Percentiles rank a stretch among this genome's conserved stretches.
phyloP scores from a whole-genome alignment of 208 protist genomes.

The Leishmania martiniquensis region DNA sequence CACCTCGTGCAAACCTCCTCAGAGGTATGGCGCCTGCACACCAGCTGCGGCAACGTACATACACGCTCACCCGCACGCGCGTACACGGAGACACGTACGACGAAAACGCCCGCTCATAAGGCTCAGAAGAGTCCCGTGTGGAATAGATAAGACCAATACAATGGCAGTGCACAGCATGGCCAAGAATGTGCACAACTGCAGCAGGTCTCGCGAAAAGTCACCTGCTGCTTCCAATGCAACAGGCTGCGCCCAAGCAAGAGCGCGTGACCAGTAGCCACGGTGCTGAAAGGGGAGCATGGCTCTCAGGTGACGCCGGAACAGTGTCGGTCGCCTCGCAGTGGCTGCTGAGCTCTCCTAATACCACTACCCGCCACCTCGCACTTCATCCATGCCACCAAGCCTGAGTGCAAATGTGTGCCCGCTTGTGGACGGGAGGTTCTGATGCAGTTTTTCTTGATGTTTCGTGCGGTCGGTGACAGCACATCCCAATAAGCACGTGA shows the following conservation, averaged over 20 bases:
- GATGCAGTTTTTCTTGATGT: too few species aligned
- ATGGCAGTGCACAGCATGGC: not conserved
- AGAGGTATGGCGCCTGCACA: not conserved
- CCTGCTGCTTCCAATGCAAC: not conserved
- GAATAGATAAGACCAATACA: not conserved
- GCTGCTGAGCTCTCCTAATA: too few species aligned
- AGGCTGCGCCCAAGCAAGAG: not conserved
- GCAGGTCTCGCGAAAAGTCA: not conserved
- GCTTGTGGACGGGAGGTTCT: too few species aligned
- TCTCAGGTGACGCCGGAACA: not conserved
- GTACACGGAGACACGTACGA: not conserved
- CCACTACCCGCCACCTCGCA: not conserved
- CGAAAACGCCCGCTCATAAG: not conserved
- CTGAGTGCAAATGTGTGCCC: not conserved
- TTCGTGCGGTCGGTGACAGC: too few species aligned
- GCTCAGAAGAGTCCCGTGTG: not conserved
- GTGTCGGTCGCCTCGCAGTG: not conserved
- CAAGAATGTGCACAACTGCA: not conserved
- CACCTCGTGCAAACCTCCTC: not conserved
- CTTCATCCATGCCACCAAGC: not conserved
- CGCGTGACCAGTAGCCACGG: not conserved
- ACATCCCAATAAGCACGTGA: too few species aligned
- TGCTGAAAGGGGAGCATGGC: not conserved
- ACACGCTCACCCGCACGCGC: not conserved
- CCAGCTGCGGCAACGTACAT: too few species aligned